These are phyloP conservation scores for Piper betle DNA, from an alignment of 164 flowering plant species.

Conservation along the genomic window DNA sequence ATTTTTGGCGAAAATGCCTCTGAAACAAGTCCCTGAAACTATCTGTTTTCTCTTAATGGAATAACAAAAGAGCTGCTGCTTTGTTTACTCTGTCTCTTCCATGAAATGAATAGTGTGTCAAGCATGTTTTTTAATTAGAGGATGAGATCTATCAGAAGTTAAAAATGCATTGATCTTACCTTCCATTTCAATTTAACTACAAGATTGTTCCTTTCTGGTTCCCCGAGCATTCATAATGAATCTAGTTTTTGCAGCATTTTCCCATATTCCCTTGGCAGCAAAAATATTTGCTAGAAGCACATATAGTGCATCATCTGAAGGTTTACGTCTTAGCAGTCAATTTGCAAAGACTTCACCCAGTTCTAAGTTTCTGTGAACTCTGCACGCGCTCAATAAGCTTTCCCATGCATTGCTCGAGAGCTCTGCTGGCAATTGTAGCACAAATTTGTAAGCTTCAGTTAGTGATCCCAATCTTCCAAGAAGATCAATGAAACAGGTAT, in stretches of 20 bases:
- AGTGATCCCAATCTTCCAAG: conserved; percentile 31
- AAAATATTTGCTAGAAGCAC: conserved; percentile 26
- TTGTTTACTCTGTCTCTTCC: conserved; percentile 11
- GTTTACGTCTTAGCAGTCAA: conserved; percentile 13
- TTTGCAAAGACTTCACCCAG: too few species aligned
- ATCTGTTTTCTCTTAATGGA: neutral
- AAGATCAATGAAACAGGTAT: conserved; percentile 27
- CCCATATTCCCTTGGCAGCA: conserved; percentile 28
- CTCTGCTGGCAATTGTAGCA: conserved; percentile 12
- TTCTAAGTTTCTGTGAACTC: too few species aligned
- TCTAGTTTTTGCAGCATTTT: conserved; percentile 23
- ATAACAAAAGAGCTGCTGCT: neutral
- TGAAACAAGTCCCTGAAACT: too few species aligned
- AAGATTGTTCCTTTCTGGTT: conserved; percentile 21
- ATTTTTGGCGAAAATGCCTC: too few species aligned
- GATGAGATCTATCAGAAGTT: conserved; percentile 22
- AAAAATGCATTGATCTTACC: conserved; percentile 19
- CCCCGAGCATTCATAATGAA: conserved; percentile 13
- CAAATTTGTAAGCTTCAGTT: conserved; percentile 24
- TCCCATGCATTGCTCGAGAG: conserved; percentile 27
- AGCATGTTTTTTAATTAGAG: conserved; percentile 12
- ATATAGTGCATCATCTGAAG: conserved; percentile 12
- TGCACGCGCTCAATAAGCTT: conserved; percentile 27
- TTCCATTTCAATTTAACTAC: conserved; percentile 34
- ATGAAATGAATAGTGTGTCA: conserved; percentile 13